Evolutionary conservation across 805 yeast species (phyloP).

Genomic region (Saturnispora serradocipensis): DNA sequence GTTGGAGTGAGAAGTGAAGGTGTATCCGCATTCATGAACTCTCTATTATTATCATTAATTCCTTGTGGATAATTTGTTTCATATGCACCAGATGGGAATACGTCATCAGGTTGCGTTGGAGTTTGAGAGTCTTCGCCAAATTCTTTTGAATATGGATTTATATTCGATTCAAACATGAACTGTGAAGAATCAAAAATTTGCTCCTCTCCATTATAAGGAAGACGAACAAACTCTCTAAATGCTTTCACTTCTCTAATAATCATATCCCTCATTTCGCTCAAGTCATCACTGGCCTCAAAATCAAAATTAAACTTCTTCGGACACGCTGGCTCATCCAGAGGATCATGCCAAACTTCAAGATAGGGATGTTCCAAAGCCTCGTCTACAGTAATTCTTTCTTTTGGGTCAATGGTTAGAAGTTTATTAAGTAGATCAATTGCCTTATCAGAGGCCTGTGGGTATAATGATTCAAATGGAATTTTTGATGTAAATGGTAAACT

Average conservation of each 20-base stretch:
- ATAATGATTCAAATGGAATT: constrained; percentile 60
- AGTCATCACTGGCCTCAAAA: constrained; percentile 77
- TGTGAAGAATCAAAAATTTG: constrained; percentile 14
- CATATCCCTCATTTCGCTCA: constrained; percentile 64
- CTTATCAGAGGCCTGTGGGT: constrained; percentile 78
- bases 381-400: constrained; percentile 73
- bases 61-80: constrained; percentile 14
- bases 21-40: constrained; percentile 3
- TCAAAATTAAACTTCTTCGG: constrained; percentile 74
- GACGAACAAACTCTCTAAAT: constrained; percentile 71
- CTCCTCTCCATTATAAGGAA: constrained; percentile 11
- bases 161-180: constrained; percentile 9
- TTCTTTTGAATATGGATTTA: neutral
- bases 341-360: constrained; percentile 84
- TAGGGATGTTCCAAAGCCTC: constrained; percentile 88
- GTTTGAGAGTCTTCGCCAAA: constrained; percentile 2
- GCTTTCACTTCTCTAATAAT: constrained; percentile 70
- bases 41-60: constrained; percentile 13
- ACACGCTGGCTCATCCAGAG: constrained; percentile 83
- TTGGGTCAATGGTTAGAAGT: constrained; percentile 84
- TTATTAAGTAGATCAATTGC: constrained; percentile 74
- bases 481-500: constrained; percentile 76
- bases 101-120: constrained; percentile 5
- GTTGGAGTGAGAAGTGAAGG: constrained; percentile 37
- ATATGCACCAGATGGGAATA: constrained; percentile 3